phyloP scores from a whole-genome alignment of 805 yeast genomes.

The Monosporozyma yasuniensis region DNA sequence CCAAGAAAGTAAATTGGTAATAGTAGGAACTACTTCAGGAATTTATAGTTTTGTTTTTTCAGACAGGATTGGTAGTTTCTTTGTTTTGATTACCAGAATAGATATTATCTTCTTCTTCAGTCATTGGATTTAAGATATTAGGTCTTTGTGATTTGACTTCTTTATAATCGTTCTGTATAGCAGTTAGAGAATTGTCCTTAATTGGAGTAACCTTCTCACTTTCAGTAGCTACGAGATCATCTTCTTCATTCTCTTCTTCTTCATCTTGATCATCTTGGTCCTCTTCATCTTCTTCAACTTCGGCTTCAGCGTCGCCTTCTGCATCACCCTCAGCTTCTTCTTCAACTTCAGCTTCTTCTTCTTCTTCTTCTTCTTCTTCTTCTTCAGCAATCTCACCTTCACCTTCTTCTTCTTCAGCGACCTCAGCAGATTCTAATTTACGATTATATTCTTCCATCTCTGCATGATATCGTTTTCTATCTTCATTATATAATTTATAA shows the following conservation, averaged over 20 bases:
- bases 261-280: not conserved
- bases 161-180: not conserved
- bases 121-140: not conserved
- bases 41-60: no score
- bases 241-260: not conserved
- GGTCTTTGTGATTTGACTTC: not conserved
- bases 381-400: slow-evolving; percentile 1
- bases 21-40: no score
- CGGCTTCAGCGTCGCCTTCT: slow-evolving; percentile 1
- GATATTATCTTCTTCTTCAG: not conserved
- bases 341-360: slow-evolving; percentile 9
- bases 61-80: not conserved
- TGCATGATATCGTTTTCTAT: slow-evolving; percentile 60
- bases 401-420: not conserved
- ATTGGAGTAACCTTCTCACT: not conserved
- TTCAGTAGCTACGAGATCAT: not conserved
- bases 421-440: slow-evolving; percentile 1
- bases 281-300: slow-evolving; percentile 3
- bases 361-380: slow-evolving; percentile 1
- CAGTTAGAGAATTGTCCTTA: not conserved
- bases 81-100: not conserved
- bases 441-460: slow-evolving; percentile 52
- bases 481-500: slow-evolving; percentile 68
- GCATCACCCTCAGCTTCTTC: slow-evolving; percentile 2
- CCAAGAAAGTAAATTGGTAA: no score